Base-by-base conservation (phyloP, 257 asterid species). In the Hygrophila difformis region DNA sequence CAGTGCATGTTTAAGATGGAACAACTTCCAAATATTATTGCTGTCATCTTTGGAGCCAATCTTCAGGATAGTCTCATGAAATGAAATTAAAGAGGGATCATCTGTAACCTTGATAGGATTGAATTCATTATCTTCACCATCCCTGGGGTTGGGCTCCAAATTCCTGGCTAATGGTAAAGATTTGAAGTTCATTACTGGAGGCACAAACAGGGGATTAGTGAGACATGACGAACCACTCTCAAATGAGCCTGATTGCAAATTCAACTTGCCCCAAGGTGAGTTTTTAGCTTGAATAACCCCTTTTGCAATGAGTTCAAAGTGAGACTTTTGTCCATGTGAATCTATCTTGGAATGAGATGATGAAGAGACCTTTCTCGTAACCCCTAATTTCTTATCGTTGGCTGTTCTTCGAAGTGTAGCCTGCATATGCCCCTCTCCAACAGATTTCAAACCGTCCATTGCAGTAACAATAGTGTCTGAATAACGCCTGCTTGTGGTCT, bases 201-300 rank as follows among this genome's bases (percentile, higher is more conserved):
- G 50, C 12, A 70, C 64, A 34, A 39, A 47, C 46, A 58, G 71
- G 6, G 68, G 40, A 48, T 66, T 72, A 53, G 74, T 63, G 53
- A 39, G 50, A 33, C 55, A 44, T 47, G 53, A 21, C 16, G 39
- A 14, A 16, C 51, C 45, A 64, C 56, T 48, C 60, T 39, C n/a
- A 16, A 93, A 60, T 23, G 84, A 63, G 46, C 66, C 61, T 2
- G 89, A 47, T 20, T 62, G 67, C 4, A 68, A 56, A 57, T 72
- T 75, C 36, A 59, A 22, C 1, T 69, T 76, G 53, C 82, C 78
- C 86, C 82, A 72, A 18, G 89, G 71, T 31, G 86, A 65, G 6
- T 77, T 71, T 51, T 66, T 81, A 40, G 94, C 82, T 69, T 82
- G 78, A 41, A 76, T 69, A 53, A 82, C 65, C 36, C 85, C 78